These are phyloP conservation scores for Isoetes engelmannii DNA, from an alignment of 83 land plant species.

Conservation along the genomic window DNA sequence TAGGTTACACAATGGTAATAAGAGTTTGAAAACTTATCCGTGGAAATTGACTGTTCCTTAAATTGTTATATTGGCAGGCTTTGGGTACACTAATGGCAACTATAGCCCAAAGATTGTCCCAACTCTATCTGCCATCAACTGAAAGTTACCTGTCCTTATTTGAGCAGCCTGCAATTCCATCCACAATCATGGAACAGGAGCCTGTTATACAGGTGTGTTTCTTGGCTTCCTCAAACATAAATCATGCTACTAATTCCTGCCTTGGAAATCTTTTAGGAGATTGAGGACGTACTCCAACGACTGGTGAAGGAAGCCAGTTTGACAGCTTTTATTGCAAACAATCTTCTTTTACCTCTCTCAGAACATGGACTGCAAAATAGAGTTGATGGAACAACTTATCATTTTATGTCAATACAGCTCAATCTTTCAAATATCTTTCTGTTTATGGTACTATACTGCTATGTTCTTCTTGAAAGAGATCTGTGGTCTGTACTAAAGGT, in stretches of 20 bases:
- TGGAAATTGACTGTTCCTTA: too few relatives aligned
- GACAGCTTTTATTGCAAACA: slow-evolving; percentile 1
- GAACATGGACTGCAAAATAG: background rate
- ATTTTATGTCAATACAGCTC: slow-evolving; percentile 2
- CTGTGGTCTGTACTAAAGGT: too few relatives aligned
- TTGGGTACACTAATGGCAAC: slow-evolving; percentile 10
- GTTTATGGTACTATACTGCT: slow-evolving; percentile 4
- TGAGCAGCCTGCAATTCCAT: background rate
- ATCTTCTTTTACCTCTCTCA: background rate
- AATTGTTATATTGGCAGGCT: too few relatives aligned
- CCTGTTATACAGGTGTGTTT: slow-evolving; percentile 3
- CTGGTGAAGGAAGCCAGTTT: background rate
- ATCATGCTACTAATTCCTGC: too few relatives aligned
- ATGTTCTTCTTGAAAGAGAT: too few relatives aligned
- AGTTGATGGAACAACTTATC: background rate
- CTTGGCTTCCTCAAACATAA: too few relatives aligned
- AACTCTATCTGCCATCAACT: background rate
- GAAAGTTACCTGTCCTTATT: background rate
- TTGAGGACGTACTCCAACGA: background rate
- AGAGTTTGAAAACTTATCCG: too few relatives aligned
- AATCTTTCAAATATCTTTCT: slow-evolving; percentile 3
- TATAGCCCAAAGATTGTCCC: slow-evolving; percentile 2
- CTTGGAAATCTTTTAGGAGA: background rate
- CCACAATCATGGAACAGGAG: background rate
- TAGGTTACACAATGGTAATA: too few relatives aligned